Conservation (phyloP, 2,329 filamentous ascomycete genomes). For the Lasiodiplodia theobromae region DNA sequence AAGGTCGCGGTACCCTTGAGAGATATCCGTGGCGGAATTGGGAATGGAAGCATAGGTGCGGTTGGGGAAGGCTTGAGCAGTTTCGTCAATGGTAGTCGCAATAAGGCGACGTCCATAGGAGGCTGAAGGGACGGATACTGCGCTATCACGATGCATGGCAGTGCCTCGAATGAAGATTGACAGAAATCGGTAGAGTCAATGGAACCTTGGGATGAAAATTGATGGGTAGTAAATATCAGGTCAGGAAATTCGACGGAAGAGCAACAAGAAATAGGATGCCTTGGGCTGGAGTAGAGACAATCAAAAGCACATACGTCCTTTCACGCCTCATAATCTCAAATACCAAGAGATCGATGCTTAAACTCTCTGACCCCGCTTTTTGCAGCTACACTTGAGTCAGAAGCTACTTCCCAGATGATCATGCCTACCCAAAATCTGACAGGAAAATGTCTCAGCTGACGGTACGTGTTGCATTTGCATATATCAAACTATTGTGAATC, state of each 20-base stretch:
- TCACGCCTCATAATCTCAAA: too few species aligned
- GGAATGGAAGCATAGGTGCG: slow-evolving; percentile 22
- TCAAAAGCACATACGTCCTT: too few species aligned
- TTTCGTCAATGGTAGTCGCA: not conserved
- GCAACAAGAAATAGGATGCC: not conserved
- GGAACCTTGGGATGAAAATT: rapidly evolving
- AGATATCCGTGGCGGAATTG: not conserved
- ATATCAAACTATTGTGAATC: not conserved
- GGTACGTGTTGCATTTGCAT: not conserved
- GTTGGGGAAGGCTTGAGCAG: not conserved
- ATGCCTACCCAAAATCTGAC: not conserved
- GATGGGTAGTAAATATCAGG: too few species aligned
- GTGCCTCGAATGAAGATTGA: not conserved
- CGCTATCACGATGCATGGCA: not conserved
- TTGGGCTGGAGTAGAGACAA: too few species aligned
- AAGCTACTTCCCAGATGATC: not conserved
- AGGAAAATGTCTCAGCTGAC: not conserved
- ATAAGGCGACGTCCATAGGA: not conserved
- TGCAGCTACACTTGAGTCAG: not conserved
- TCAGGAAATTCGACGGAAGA: not conserved
- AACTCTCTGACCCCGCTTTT: not conserved
- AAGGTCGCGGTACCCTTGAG: slow-evolving; percentile 17
- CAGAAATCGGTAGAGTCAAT: not conserved
- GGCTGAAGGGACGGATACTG: too few species aligned
- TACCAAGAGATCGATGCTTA: not conserved